Evolutionary conservation across 148 eudicot genomes (phyloP), one percentile per base, ranked within the genome.

Genomic region (Vaccinium darrowii): DNA sequence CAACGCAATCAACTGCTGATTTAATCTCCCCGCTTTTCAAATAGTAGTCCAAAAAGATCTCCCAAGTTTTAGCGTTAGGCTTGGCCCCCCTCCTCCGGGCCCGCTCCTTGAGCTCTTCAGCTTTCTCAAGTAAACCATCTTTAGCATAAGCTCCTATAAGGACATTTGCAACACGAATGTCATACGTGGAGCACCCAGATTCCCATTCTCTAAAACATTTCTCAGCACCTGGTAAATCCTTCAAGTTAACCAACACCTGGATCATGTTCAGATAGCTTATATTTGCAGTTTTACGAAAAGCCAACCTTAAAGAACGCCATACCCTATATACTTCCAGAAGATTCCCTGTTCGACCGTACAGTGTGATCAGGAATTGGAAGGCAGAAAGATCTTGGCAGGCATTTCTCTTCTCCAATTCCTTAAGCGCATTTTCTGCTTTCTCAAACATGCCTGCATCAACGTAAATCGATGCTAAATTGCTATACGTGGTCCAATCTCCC

Each of bases 141-240:
- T 90, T 90, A 49, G 87, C 83, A 74, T 95, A 97, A 74, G 94
- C 93, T 85, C 90, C 89, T 49, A 95, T 91, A 19, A 97, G 94
- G 25, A 82, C 91, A 82, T 97, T 97, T 7, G 93, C 93, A 78
- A 94, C 85, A 25, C 99, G 90, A 79, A 95, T 94, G 86, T 97
- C 99, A 85, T 94, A 95, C 80, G 83, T 87, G 56, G 90, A 81
- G 88, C 94, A 91, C 43, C 84, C 82, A 43, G 91, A 87, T 91
- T 88, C 93, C 99, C 99, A 97, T 82, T 95, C 99, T 75, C 85
- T 85, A 83, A 92, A 97, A 86, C 94, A 90, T 86, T 95, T 94
- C 92, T 96, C 98, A 23, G 99, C 99, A 82, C 98, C 99, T 36
- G 93, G 98, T 86, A 97, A 65, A 92, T 97, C 99, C 56, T 95